Evolutionary conservation across 1,284 basidiomycete genomes (phyloP).

Genomic region (Apiotrichum laibachii): DNA sequence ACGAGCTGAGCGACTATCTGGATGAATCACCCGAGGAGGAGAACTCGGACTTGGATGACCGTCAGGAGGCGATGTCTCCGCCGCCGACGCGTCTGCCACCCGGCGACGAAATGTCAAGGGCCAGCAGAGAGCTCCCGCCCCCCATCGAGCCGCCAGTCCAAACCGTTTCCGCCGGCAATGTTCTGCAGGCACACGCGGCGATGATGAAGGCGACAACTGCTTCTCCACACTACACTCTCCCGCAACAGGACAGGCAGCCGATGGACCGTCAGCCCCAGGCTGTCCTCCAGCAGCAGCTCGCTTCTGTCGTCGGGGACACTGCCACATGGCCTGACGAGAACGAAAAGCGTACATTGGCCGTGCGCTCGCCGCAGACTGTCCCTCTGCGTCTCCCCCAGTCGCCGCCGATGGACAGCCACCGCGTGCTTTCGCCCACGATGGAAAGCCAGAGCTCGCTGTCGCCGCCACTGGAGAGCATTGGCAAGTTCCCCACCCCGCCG

Average conservation of each 20-base stretch:
- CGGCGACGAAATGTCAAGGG: background rate
- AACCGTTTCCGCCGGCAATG: background rate
- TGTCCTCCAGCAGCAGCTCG: background rate
- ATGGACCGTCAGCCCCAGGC: background rate
- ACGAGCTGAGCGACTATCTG: conserved; percentile 4
- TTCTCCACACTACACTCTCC: background rate
- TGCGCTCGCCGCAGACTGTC: background rate
- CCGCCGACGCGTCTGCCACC: background rate
- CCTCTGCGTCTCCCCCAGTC: background rate
- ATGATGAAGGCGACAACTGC: background rate
- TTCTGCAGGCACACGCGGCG: background rate
- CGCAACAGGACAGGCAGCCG: background rate
- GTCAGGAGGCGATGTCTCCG: background rate
- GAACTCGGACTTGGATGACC: background rate
- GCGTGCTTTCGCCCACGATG: background rate
- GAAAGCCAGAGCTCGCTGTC: too few relatives aligned
- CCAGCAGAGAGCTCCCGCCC: background rate
- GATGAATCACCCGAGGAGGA: background rate
- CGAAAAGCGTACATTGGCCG: background rate
- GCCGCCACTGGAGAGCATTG: too few relatives aligned
- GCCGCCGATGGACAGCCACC: background rate
- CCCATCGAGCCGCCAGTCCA: background rate
- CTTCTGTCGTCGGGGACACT: background rate
- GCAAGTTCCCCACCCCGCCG: too few relatives aligned
- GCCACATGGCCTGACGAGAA: background rate